Evolutionary conservation across 225 moss, liverwort and hornwort genomes (phyloP), one percentile per base, ranked within the genome.

Genomic region (Polytrichum commune): DNA sequence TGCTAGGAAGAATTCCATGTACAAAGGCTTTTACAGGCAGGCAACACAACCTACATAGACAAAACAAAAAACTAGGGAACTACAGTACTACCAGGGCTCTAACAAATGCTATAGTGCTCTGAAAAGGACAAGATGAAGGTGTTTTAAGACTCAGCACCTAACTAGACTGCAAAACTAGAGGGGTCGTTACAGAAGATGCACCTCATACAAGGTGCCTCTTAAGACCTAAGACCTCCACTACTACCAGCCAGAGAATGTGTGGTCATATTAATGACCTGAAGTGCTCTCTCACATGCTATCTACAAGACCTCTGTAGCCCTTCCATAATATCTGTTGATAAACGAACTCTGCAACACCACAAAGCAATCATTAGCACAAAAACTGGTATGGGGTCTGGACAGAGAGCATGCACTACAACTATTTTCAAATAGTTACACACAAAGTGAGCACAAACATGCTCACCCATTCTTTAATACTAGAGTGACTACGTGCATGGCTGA

Each of bases 261-360:
- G 71, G 63, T 29, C 71, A 65, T 32, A 64, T 72, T 82, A 33
- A 65, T 70, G 63, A 68, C 24, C 57, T 63, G 19, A n/a, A 66
- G 5, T 18, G 23, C 22, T 18, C 13, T 19, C 38, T n/a, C 58
- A 65, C 5, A 16, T 32, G 22, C 77, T 63, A 54, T 54, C 76
- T 86, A 93, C 75, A 96, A 78, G 38, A 96, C 88, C 76, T 91
- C 83, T 33, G 85, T 87, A 19, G 95, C 95, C 75, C 81, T 96
- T 57, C 95, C 95, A 23, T 93, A 96, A 58, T 96, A 96, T 77
- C 95, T 88, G 77, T 96, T 96, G 69, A 96, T 96, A 69, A 96
- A 96, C 19, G 82, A 46, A 69, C 87, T 87, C 91, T 89, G 84
- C 77, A 77, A 68, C 23, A 62, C 23, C n/a, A 29, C 19, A 35